Percentiles rank a stretch among this genome's conserved stretches.
These are phyloP conservation scores for Trichoderma reesei DNA, from an alignment of 495 filamentous ascomycete genomes.

Conservation along the genomic window DNA sequence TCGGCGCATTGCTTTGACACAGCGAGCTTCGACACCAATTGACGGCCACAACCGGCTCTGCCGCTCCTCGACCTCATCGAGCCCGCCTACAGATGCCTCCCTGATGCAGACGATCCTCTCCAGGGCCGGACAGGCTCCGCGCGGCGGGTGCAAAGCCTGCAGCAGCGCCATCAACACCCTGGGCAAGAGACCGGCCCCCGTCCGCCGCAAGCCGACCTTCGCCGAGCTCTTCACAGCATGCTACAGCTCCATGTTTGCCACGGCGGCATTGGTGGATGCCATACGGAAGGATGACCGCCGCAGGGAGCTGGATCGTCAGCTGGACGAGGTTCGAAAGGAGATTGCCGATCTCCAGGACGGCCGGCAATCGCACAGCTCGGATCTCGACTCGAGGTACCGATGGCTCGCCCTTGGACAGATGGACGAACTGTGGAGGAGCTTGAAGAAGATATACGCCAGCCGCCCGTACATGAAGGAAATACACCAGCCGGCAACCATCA, in stretches of 20 bases:
- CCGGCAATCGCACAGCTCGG: neutral
- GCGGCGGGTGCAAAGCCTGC: slow-evolving; percentile 58
- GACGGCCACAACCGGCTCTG: slow-evolving; percentile 11
- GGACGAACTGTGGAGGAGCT: neutral
- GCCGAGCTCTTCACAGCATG: slow-evolving; percentile 59
- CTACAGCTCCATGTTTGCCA: slow-evolving; percentile 63
- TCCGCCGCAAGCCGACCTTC: slow-evolving; percentile 41
- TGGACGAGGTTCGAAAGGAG: slow-evolving; percentile 33
- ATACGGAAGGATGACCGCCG: slow-evolving; percentile 50
- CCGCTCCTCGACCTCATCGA: slow-evolving; percentile 23
- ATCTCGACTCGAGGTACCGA: neutral
- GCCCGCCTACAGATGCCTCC: neutral
- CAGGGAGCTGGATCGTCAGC: slow-evolving; percentile 50
- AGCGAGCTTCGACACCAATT: neutral
- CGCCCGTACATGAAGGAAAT: slow-evolving; percentile 8
- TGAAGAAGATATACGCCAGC: slow-evolving; percentile 2
- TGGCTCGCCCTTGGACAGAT: neutral
- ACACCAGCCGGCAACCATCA: neutral
- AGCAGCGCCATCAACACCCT: slow-evolving; percentile 43
- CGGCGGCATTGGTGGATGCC: slow-evolving; percentile 59
- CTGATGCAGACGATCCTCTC: slow-evolving; percentile 64
- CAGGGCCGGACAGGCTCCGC: slow-evolving; percentile 52
- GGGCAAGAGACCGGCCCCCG: slow-evolving; percentile 42
- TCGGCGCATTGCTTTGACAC: neutral
- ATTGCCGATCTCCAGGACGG: neutral